These are phyloP conservation scores for Phoma sp. DNA, from an alignment of 2,329 filamentous ascomycete genomes.

Conservation along the genomic window DNA sequence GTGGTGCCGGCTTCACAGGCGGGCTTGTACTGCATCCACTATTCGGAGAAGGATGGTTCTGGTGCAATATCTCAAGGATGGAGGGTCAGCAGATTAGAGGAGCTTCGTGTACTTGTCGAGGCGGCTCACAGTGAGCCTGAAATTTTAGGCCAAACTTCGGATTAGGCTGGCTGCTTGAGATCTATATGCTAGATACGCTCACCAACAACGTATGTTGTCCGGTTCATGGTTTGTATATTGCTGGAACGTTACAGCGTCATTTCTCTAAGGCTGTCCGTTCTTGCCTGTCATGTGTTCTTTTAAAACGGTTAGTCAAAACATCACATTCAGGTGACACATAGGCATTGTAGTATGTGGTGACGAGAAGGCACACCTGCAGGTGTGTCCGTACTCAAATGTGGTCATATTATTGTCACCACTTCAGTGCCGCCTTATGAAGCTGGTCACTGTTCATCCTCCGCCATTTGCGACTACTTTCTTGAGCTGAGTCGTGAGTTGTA, in stretches of 20 bases:
- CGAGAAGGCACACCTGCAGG: neutral
- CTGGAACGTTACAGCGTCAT: too few relatives aligned
- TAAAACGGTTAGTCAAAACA: neutral
- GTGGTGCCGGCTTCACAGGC: slow-evolving; percentile 16
- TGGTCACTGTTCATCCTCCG: slow-evolving; percentile 1
- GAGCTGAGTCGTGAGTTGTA: slow-evolving; percentile 5
- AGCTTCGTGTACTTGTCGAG: neutral
- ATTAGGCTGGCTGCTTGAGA: too few relatives aligned
- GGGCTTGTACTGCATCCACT: slow-evolving; percentile 9
- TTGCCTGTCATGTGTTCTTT: too few relatives aligned
- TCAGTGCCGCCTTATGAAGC: neutral
- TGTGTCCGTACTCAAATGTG: slow-evolving; percentile 3
- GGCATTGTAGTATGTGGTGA: slow-evolving; percentile 2
- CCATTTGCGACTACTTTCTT: neutral
- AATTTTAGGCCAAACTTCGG: too few relatives aligned
- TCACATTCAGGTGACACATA: neutral
- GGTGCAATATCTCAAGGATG: too few relatives aligned
- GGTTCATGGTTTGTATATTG: too few relatives aligned
- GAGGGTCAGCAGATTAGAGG: neutral
- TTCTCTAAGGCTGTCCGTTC: too few relatives aligned
- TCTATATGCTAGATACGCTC: too few relatives aligned
- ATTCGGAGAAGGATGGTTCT: neutral
- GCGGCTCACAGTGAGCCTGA: too few relatives aligned
- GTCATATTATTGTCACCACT: slow-evolving; percentile 9
- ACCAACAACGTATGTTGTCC: too few relatives aligned